phyloP scores from a whole-genome alignment of 106 monocot genomes.

The Dendrobium officinale region DNA sequence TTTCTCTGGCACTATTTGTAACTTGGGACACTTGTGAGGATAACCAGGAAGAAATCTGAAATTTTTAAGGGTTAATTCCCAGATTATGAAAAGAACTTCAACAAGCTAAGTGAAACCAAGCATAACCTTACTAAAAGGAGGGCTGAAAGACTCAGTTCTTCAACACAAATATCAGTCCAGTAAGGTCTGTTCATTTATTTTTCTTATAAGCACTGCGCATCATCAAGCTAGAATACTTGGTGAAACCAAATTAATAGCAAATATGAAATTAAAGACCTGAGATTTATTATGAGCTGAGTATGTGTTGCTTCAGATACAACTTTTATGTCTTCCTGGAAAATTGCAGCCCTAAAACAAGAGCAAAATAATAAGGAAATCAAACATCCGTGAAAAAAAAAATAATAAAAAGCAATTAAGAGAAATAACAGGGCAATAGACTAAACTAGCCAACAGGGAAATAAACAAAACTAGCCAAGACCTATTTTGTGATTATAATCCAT shows the following conservation, averaged over 20 bases:
- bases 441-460: background rate
- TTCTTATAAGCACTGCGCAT: background rate
- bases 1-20: conserved; percentile 56
- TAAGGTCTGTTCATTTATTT: conserved; percentile 50
- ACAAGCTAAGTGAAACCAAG: background rate
- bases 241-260: background rate
- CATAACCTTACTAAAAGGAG: conserved; percentile 59
- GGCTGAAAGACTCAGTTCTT: conserved; percentile 52
- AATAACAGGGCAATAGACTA: background rate
- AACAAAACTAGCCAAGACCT: background rate
- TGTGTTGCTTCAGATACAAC: conserved; percentile 43
- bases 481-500: background rate
- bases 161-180: conserved; percentile 44
- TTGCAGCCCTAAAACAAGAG: conserved; percentile 48
- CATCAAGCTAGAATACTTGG: conserved; percentile 3
- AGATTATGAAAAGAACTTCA: conserved; percentile 6
- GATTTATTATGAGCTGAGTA: conserved; percentile 43
- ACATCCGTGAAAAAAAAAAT: background rate
- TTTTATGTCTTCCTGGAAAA: conserved; percentile 79
- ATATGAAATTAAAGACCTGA: conserved; percentile 42
- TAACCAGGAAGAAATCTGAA: conserved; percentile 77
- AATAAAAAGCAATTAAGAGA: background rate
- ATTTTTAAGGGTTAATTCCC: conserved; percentile 8
- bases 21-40: conserved; percentile 88
- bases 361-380: conserved; percentile 6